A percentile compares a stretch with the other conserved stretches of the same genome.
These are phyloP conservation scores for Isatis lusitanica DNA, from an alignment of 441 rosid genomes.

Conservation along the genomic window DNA sequence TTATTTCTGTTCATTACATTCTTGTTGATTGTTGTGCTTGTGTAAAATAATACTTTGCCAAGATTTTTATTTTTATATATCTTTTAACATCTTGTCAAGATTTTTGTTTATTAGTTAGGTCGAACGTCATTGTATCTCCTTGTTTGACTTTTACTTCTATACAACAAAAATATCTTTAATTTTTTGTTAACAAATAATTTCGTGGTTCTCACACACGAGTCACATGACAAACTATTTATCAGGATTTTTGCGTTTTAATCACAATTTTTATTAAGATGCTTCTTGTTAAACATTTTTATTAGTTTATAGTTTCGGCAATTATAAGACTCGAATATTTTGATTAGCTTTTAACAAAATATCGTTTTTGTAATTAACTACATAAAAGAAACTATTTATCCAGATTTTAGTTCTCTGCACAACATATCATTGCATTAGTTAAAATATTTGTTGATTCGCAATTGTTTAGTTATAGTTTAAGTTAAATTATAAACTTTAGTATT, in stretches of 20 bases:
- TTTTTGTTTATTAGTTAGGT: slow-evolving; percentile 19
- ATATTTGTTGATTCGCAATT: no score
- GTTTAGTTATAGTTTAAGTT: no score
- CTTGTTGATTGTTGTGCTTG: not conserved
- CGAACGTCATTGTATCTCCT: slow-evolving; percentile 4
- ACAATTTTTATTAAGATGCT: not conserved
- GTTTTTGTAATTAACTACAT: not conserved
- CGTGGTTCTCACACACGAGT: not conserved
- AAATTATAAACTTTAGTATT: no score
- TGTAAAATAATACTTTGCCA: slow-evolving; percentile 11
- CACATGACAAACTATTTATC: not conserved
- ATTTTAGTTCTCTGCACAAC: no score
- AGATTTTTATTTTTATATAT: not conserved
- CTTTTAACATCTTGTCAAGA: not conserved
- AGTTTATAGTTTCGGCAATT: not conserved
- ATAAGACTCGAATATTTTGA: not conserved
- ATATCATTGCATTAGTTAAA: no score
- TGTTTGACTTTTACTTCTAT: not conserved
- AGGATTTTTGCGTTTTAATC: not conserved
- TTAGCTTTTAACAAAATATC: not conserved
- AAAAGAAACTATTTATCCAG: no score
- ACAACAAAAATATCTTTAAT: not conserved
- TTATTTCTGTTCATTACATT: not conserved
- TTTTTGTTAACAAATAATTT: not conserved
- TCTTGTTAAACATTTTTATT: not conserved